Base-by-base conservation (phyloP, 176 grass and related monocot genomes). In the Oryza meyeriana region DNA sequence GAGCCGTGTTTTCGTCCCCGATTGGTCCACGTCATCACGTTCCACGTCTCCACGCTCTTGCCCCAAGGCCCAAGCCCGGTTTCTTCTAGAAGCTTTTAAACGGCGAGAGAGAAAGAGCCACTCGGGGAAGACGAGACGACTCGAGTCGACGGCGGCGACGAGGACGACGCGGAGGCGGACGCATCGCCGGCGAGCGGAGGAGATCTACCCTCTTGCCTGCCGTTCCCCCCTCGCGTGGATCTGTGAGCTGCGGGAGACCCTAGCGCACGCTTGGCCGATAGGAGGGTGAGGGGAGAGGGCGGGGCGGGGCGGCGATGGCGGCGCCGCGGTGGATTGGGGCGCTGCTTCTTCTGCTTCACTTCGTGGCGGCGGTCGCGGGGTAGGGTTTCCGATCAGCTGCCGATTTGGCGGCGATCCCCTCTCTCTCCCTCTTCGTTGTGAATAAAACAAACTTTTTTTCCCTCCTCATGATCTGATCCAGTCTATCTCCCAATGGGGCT, bases 21-120 rank as follows among this genome's bases (percentile, higher is more conserved):
- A 90, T 90, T 90, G 88, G 84, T 72, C 79, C 88, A 90, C 88
- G 84, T 79, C 88, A 78, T 72, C 28, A 16, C 2, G 10, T 8
- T 82, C 83, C 79, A 86, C 88, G 88, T 90, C 71, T 73, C 44
- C 0, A 4, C 35, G 32, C 32, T 4, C 4, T 4, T 33, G 3
- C 32, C 4, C 32, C 32, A 2, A 2, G 4, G 32, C 32, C 4
- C 4, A 4, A 2, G 35, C 59, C 61, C 26, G 57, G 82, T 83
- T 83, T 71, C 45, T 86, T 86, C 79, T 68, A 59, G 88, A 83
- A 74, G 55, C 79, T 62, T 72, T 85, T 74, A 83, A 85, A 66
- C 74, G 66, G 79, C 83, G 47, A 66, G 32, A 16, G 45, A 18
- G 45, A 48, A 4, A 66, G 35, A 34, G 14, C 61, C 75, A 41